Evolutionary conservation across 208 protist genomes (phyloP), one percentile per base, ranked within the genome.

Genomic region (Borovskyia barvae): DNA sequence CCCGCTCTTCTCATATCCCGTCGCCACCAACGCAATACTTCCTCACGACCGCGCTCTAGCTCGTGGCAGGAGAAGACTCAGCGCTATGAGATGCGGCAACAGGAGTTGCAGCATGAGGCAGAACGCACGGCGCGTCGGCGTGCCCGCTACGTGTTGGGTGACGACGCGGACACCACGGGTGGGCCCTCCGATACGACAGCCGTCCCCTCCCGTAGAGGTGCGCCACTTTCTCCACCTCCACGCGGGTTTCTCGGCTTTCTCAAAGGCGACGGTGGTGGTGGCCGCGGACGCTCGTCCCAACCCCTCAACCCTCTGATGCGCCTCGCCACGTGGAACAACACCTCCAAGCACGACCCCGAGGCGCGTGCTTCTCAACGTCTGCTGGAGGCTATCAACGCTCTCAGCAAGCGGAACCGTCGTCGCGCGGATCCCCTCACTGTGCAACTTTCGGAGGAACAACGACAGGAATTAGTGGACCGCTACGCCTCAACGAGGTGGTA

Each of bases 401-500:
- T 87, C 29, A 43, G 36, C 14, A 61, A 58, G 28, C 69, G 76
- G 32, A 66, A 57, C 49, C 30, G 49, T 35, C 56, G 25, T 24
- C 60, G 41, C 12, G 35, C 39, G 30, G 39, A 30, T 7, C 22
- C 60, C 30, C 48, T 79, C 29, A 67, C 70, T 14, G 37, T 82
- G 19, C 69, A 87, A 37, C 47, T 93, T 11, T 80, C 78, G 30
- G 60, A 81, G 24, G 69, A 85, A 28, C 77, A 90, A 66, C 46
- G 74, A 24, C 67, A 79, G 19, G 77, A 82, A 22, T 75, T 93
- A 39, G 70, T 87, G 11, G 72, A 75, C 52, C 72, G 58, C 19
- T 82, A 90, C 53, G 73, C 45, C 15, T 36, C 55, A 43, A 80
- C 70, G 24, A 65, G 68, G 37, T 93, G 85, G 80, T 88, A 77